A percentile compares a stretch with the other conserved stretches of the same genome.
phyloP scores from a whole-genome alignment of 352 stramenopile genomes.

The Globisporangium acanthophoron region DNA sequence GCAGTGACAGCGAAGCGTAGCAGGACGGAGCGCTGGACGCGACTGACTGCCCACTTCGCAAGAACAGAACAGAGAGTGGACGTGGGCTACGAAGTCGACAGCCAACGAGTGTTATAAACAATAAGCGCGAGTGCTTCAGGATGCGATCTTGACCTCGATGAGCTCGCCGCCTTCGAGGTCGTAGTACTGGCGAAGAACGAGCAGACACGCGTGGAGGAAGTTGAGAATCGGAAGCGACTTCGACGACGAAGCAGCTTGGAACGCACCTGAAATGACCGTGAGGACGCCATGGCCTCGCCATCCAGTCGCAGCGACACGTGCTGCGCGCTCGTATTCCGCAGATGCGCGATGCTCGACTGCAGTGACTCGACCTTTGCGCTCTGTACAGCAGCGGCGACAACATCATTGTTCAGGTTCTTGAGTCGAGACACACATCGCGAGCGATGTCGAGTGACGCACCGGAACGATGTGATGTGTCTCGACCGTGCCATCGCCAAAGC shows the following conservation, averaged over 20 bases:
- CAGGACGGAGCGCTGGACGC: background rate
- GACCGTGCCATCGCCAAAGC: constrained; percentile 31
- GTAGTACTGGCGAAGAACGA: constrained; percentile 24
- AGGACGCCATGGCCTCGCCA: constrained; percentile 37
- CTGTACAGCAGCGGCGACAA: constrained; percentile 14
- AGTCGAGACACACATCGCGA: background rate
- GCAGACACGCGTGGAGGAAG: background rate
- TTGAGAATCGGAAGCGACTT: background rate
- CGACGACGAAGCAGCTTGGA: background rate
- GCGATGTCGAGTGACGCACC: constrained; percentile 12
- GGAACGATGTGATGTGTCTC: constrained; percentile 31
- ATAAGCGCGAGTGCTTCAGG: constrained; percentile 7
- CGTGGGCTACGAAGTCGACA: background rate
- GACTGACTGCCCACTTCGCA: too few relatives aligned
- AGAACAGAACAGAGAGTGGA: background rate
- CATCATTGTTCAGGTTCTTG: background rate
- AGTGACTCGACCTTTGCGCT: constrained; percentile 37
- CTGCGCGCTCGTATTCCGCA: constrained; percentile 18
- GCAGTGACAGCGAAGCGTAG: background rate
- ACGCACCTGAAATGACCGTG: constrained; percentile 41
- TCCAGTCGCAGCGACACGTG: constrained; percentile 44
- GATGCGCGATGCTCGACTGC: constrained; percentile 22
- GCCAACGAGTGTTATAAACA: constrained; percentile 6
- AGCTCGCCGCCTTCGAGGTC: constrained; percentile 65
- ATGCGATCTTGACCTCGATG: constrained; percentile 52